phyloP scores from a whole-genome alignment of 495 filamentous ascomycete species.

The Geopyxis carbonaria region DNA sequence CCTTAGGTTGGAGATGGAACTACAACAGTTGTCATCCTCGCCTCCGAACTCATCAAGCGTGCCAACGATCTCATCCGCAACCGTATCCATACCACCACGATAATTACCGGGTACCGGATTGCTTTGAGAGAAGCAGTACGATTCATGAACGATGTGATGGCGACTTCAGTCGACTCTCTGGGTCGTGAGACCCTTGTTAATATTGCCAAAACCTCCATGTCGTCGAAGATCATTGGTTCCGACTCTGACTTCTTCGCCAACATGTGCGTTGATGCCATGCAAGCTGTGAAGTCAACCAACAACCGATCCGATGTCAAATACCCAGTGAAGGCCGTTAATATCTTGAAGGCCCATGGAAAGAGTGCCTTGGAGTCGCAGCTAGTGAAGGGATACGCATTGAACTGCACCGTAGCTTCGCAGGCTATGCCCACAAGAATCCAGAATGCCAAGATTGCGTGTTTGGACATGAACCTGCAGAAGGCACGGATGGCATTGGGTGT shows the following conservation, averaged over 20 bases:
- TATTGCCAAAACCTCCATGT: slow-evolving; percentile 98
- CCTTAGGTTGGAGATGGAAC: slow-evolving; percentile 80
- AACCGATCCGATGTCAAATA: slow-evolving; percentile 84
- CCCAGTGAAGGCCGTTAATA: slow-evolving; percentile 96
- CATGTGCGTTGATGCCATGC: slow-evolving; percentile 93
- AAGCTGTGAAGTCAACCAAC: slow-evolving; percentile 82
- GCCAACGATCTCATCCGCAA: slow-evolving; percentile 98
- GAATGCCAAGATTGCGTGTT: slow-evolving; percentile 89
- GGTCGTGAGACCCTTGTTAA: slow-evolving; percentile 78
- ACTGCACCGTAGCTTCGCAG: slow-evolving; percentile 97
- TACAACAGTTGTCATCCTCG: slow-evolving; percentile 93
- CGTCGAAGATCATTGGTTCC: slow-evolving; percentile 90
- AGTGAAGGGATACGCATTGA: slow-evolving; percentile 91
- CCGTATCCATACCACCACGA: slow-evolving; percentile 97
- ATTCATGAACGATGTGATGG: slow-evolving; percentile 97
- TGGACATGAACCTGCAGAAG: slow-evolving; percentile 98
- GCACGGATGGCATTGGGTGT: slow-evolving; percentile 98
- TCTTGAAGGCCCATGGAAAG: slow-evolving; percentile 96
- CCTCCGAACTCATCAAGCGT: slow-evolving; percentile 81
- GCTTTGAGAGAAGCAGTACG: slow-evolving; percentile 91
- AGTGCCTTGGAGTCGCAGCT: slow-evolving; percentile 73
- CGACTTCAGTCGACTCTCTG: slow-evolving; percentile 79
- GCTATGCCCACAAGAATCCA: slow-evolving; percentile 87
- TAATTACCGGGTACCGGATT: slow-evolving; percentile 94
- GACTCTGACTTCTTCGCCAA: slow-evolving; percentile 96